A percentile compares a stretch with the other conserved stretches of the same genome.
These are phyloP conservation scores for Scenedesmus sp. DNA, from an alignment of 163 green algal genomes.

Conservation along the genomic window DNA sequence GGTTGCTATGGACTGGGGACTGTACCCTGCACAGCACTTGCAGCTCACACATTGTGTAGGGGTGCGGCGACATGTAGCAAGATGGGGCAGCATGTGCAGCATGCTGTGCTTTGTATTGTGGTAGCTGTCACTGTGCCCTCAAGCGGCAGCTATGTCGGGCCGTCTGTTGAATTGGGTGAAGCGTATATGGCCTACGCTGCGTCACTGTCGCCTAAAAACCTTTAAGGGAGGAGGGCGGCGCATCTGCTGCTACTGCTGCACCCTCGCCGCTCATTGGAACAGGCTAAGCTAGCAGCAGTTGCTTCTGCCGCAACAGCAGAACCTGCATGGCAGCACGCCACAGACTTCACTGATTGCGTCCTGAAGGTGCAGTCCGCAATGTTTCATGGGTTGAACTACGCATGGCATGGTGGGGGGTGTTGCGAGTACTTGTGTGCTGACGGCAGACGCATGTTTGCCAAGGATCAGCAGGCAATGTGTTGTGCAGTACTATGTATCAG, in stretches of 20 bases:
- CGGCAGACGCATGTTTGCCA: constrained; percentile 3
- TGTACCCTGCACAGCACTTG: not conserved
- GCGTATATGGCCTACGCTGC: not conserved
- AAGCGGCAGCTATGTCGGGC: not conserved
- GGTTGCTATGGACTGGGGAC: not conserved
- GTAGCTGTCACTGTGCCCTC: not conserved
- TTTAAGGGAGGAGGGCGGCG: not conserved
- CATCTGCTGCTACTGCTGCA: not conserved
- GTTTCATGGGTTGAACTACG: not conserved
- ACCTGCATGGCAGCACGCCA: not conserved
- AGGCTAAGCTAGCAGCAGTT: not conserved
- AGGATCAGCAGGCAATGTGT: not conserved
- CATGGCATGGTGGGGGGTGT: not conserved
- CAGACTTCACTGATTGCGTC: not conserved
- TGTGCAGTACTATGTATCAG: not conserved
- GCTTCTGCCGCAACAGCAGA: not conserved
- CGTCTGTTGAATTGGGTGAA: not conserved
- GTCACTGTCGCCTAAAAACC: not conserved
- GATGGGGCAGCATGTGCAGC: not conserved
- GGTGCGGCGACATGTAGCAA: not conserved
- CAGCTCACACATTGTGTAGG: constrained; percentile 1
- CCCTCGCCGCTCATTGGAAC: not conserved
- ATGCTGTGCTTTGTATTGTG: not conserved
- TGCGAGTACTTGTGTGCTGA: not conserved
- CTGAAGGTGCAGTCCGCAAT: not conserved